Evolutionary conservation across 73 alveolate genomes (phyloP).

Genomic region (Blepharisma japonicum): DNA sequence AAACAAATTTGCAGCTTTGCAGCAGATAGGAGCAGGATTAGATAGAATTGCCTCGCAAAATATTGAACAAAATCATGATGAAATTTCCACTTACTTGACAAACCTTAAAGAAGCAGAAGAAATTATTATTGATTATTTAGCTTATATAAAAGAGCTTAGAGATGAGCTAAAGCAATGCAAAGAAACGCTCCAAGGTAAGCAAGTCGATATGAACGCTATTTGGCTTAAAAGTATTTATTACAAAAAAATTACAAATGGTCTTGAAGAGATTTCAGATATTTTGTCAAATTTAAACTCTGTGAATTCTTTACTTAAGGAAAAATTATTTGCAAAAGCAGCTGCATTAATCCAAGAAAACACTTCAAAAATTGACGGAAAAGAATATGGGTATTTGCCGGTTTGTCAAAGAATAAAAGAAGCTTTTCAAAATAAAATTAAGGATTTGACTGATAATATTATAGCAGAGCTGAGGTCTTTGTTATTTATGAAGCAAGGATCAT

Average conservation of each 20-base stretch:
- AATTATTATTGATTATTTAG: conserved; percentile 10
- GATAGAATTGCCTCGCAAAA: conserved; percentile 1
- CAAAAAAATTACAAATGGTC: neutral
- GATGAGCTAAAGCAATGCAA: conserved; percentile 18
- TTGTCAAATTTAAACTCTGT: neutral
- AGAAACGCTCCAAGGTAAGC: neutral
- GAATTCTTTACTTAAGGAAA: neutral
- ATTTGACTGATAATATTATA: conserved; percentile 2
- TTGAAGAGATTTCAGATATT: conserved; percentile 2
- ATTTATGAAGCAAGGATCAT: neutral
- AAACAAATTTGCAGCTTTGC: neutral
- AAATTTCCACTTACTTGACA: neutral
- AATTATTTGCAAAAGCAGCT: neutral
- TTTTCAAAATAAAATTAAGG: neutral
- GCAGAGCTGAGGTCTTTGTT: conserved; percentile 8
- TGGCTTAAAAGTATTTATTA: conserved; percentile 10
- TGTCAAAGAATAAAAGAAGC: conserved; percentile 28
- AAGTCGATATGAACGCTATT: neutral
- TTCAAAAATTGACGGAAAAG: neutral
- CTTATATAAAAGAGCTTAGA: conserved; percentile 12
- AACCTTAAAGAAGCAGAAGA: conserved; percentile 23
- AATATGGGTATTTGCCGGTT: neutral
- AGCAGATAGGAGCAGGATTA: neutral
- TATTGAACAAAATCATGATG: conserved; percentile 6
- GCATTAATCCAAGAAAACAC: neutral